Evolutionary conservation across 2,329 filamentous ascomycete genomes (phyloP).

Genomic region (Trichoderma brevicompactum): DNA sequence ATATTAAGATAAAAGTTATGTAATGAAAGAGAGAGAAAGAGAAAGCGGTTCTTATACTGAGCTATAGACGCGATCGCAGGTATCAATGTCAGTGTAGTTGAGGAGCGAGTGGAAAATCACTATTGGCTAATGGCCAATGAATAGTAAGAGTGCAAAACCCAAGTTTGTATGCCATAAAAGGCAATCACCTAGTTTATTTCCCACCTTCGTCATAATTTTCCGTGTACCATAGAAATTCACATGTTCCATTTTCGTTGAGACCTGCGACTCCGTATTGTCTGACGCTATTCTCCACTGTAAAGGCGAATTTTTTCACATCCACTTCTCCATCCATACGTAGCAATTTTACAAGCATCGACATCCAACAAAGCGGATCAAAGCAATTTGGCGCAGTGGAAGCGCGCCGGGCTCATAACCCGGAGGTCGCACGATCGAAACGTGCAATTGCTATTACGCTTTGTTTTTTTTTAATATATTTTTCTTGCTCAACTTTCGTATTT

Average conservation of each 20-base stretch:
- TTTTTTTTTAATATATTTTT: not conserved
- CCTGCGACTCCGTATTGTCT: constrained; percentile 2
- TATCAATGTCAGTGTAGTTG: too few species aligned
- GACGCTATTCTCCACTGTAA: constrained; percentile 11
- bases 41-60: too few species aligned
- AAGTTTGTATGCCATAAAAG: too few species aligned
- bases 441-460: constrained; percentile 25
- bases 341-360: not conserved
- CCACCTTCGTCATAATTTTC: too few species aligned
- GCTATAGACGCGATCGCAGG: too few species aligned
- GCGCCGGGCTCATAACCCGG: constrained; percentile 39
- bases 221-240: too few species aligned
- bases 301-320: not conserved
- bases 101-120: too few species aligned
- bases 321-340: not conserved
- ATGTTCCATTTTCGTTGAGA: not conserved
- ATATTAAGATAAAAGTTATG: not conserved
- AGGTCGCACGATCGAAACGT: constrained; percentile 39
- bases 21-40: too few species aligned
- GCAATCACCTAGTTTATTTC: too few species aligned
- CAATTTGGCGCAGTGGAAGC: constrained; percentile 40
- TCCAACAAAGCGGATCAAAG: constrained; percentile 27
- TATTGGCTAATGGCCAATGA: too few species aligned
- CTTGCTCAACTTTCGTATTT: too few species aligned
- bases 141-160: too few species aligned